Evolutionary conservation across 176 grass and related monocot species (phyloP), one percentile per base, ranked within the genome.

Genomic region (Luzula sylvatica): DNA sequence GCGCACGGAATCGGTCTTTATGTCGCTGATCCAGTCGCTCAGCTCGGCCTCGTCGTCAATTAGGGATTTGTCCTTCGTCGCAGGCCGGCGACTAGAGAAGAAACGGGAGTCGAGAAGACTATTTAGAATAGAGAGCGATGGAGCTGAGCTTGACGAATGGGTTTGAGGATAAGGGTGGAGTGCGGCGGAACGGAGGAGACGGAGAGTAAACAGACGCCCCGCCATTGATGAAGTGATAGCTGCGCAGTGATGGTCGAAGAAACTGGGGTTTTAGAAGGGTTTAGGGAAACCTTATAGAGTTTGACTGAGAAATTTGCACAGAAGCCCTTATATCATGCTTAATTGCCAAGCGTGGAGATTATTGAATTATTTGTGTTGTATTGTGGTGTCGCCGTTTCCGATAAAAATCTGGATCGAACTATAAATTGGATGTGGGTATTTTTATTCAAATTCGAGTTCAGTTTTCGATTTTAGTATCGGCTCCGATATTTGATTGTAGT

Each of bases 31-130:
- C 90, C 80, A 86, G 56, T 96, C 84, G 58, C 77, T 86, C 26
- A 88, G 84, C 29, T 86, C 84, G 6, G 80, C 90, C 59, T 96
- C 74, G 59, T 89, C 90, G 7, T 89, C 84, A 30, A 82, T 71
- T 35, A 89, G 72, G 71, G 83, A 85, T 67, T 73, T 85, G 20
- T 64, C 53, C 47, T 87, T 75, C 14, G 70, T 57, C 1, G 26
- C 35, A 12, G 28, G 18, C 20, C 59, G 17, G 14, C 74, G 80
- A 38, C 79, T 53, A 53, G 80, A 86, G 68, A 79, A 70, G 63
- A 79, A 73, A 65, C 67, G 55, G 28, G 42, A 15, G 28, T 60
- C 35, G 23, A 50, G 17, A 3, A 8, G 54, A 41, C 16, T 39
- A 24, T 50, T 11, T 11, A 16, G 26, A 0, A 9, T 3, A 7